Evolutionary conservation across 345 rosid genomes (phyloP).

Genomic region (Mercurialis annua): DNA sequence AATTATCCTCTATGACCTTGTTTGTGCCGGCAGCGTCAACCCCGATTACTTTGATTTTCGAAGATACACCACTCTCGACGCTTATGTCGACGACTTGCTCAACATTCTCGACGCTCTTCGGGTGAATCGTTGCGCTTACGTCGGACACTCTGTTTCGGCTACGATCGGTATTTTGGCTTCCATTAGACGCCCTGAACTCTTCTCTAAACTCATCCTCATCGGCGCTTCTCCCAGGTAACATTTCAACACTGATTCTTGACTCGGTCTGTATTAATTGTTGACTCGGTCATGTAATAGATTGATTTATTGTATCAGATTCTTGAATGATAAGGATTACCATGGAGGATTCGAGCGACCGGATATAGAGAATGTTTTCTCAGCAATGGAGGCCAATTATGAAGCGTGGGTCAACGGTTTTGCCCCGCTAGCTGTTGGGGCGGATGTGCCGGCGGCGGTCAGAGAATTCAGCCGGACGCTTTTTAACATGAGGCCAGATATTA

Average conservation of each 20-base stretch:
- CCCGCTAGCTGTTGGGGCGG: conserved; percentile 71
- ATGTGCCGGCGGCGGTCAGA: conserved; percentile 74
- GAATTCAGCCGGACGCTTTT: conserved; percentile 83
- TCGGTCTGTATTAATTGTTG: background rate
- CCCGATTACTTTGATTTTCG: conserved; percentile 67
- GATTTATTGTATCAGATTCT: conserved; percentile 22
- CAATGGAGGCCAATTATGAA: conserved; percentile 77
- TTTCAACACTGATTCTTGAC: no score
- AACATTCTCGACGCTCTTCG: conserved; percentile 64
- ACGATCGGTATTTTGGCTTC: conserved; percentile 87
- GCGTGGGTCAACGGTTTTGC: conserved; percentile 83
- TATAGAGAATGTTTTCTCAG: conserved; percentile 58
- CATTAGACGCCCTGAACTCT: conserved; percentile 72
- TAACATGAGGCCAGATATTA: conserved; percentile 87
- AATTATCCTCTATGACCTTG: conserved; percentile 70
- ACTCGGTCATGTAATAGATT: no score
- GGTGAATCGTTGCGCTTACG: conserved; percentile 54
- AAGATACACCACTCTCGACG: conserved; percentile 64
- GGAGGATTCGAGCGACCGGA: conserved; percentile 68
- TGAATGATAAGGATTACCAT: conserved; percentile 59
- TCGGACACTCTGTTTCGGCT: conserved; percentile 89
- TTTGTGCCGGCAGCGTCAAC: conserved; percentile 83
- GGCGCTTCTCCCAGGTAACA: conserved; percentile 75
- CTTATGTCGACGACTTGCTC: conserved; percentile 74
- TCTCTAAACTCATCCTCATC: conserved; percentile 68